These are phyloP conservation scores for Rhizophagus sp. DNA, from an alignment of 192 early-diverging fungal species.

Conservation along the genomic window DNA sequence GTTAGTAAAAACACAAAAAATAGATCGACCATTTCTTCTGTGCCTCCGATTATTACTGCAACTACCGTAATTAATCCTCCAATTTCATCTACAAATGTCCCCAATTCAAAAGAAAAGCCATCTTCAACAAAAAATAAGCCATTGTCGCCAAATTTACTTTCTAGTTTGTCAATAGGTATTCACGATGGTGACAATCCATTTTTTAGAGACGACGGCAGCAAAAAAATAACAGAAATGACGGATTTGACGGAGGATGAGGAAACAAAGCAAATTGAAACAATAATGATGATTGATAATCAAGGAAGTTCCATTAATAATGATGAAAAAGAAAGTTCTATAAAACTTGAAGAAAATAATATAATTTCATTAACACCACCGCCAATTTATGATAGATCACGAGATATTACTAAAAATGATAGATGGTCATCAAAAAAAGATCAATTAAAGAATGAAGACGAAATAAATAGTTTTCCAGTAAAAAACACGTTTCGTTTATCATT, in stretches of 20 bases:
- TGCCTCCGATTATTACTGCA: too few species aligned
- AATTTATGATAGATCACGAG: neutral
- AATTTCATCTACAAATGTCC: too few species aligned
- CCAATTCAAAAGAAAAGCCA: neutral
- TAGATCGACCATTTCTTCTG: neutral
- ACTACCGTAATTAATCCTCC: too few species aligned
- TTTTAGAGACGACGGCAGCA: neutral
- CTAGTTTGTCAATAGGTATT: neutral
- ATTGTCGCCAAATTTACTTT: neutral
- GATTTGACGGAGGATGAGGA: too few species aligned
- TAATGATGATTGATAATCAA: neutral
- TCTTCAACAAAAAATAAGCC: neutral
- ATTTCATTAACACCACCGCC: neutral
- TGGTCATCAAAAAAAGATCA: neutral
- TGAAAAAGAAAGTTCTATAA: neutral
- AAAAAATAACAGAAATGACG: neutral
- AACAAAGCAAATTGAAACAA: too few species aligned
- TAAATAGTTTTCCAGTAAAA: neutral
- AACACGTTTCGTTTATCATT: too few species aligned
- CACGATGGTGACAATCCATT: neutral
- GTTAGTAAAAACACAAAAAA: neutral
- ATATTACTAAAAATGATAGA: neutral
- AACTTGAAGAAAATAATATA: neutral
- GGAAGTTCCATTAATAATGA: neutral
- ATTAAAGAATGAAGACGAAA: neutral